These are phyloP conservation scores for Hypoxylon sp. DNA, from an alignment of 2,329 filamentous ascomycete genomes.

Conservation along the genomic window DNA sequence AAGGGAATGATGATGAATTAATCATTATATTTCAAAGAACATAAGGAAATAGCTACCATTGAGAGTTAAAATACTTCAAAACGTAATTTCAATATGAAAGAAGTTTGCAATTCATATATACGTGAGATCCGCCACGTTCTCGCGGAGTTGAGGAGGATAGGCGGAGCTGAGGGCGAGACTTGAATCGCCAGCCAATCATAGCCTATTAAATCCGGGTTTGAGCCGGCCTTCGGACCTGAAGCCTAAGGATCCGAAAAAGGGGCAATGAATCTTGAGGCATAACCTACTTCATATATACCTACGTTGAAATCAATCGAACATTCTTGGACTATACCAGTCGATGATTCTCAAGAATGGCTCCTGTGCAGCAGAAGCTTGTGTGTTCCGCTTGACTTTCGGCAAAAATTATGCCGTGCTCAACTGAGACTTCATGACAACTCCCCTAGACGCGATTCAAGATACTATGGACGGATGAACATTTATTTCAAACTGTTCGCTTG, in stretches of 20 bases:
- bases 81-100: not conserved
- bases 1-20: too few species aligned
- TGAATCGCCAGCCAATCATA: slow-evolving; percentile 20
- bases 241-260: not conserved
- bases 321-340: not conserved
- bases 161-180: slow-evolving; percentile 30
- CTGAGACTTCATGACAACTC: slow-evolving; percentile 55
- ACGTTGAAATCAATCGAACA: not conserved
- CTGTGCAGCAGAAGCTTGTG: slow-evolving; percentile 3
- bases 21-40: too few species aligned
- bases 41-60: too few species aligned
- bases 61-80: not conserved
- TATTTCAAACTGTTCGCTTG: slow-evolving; percentile 51
- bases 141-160: slow-evolving; percentile 28
- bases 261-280: too few species aligned
- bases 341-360: slow-evolving; percentile 9
- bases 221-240: slow-evolving; percentile 22
- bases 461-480: slow-evolving; percentile 51
- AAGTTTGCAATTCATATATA: slow-evolving; percentile 16
- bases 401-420: slow-evolving; percentile 56
- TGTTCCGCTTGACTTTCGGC: slow-evolving; percentile 48
- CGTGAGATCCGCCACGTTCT: not conserved
- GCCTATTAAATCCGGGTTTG: not conserved
- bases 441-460: slow-evolving; percentile 51
- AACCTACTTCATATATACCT: not conserved